Evolutionary conservation across 1,139 yeast species (phyloP).

Genomic region (Geotrichum histeridarum): DNA sequence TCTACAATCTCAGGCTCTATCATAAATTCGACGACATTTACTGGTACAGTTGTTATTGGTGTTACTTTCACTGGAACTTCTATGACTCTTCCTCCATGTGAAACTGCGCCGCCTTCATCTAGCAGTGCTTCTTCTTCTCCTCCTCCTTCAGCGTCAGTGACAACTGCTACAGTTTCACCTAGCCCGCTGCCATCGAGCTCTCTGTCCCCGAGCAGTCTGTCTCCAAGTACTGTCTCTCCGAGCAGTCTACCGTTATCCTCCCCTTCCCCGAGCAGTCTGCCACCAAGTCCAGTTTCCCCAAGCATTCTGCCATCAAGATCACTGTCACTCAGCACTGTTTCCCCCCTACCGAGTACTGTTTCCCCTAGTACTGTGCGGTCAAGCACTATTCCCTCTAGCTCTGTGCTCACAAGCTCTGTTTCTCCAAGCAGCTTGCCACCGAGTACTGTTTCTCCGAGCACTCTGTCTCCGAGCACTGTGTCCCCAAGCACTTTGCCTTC

Average conservation of each 20-base stretch:
- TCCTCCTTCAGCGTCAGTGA: constrained; percentile 6
- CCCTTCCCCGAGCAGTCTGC: neutral
- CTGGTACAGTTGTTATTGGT: constrained; percentile 19
- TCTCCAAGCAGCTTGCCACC: too few relatives aligned
- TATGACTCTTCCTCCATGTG: constrained; percentile 19
- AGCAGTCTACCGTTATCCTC: too few relatives aligned
- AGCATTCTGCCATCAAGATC: neutral
- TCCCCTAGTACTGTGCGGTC: too few relatives aligned
- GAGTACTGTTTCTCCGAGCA: too few relatives aligned
- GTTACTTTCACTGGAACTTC: constrained; percentile 21
- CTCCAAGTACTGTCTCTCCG: neutral
- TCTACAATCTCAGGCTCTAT: constrained; percentile 20
- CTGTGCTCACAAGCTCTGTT: too few relatives aligned
- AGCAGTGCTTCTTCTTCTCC: constrained; percentile 7
- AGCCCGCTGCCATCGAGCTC: neutral
- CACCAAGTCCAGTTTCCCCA: neutral
- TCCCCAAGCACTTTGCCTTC: too few relatives aligned
- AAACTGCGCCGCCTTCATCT: constrained; percentile 9
- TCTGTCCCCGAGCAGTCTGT: neutral
- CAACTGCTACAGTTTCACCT: constrained; percentile 1
- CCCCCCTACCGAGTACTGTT: constrained; percentile 5
- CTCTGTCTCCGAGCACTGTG: too few relatives aligned
- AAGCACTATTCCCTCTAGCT: too few relatives aligned
- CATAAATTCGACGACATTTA: neutral
- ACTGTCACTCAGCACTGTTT: neutral